Percentiles rank a stretch among this genome's conserved stretches.
These are phyloP conservation scores for Cryptococcus sp. DNA, from an alignment of 1,284 basidiomycete genomes.

Conservation along the genomic window DNA sequence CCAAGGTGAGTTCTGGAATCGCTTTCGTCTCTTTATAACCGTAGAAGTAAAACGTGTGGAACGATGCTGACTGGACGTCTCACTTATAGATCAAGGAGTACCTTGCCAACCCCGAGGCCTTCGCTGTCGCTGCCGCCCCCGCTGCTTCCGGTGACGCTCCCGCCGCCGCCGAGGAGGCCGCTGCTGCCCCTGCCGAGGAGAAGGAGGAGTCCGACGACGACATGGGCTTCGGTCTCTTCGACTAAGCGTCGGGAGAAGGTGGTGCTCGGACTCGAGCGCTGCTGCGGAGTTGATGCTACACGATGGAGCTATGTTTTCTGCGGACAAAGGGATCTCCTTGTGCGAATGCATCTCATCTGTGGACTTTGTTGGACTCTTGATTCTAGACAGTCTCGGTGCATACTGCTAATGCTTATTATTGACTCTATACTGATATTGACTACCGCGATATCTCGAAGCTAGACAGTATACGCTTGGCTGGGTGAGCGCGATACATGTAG, in stretches of 20 bases:
- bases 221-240: constrained; percentile 80
- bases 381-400: neutral
- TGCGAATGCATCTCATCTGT: constrained; percentile 3
- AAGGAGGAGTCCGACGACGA: constrained; percentile 68
- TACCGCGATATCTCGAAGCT: no score
- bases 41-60: neutral
- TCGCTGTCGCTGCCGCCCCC: constrained; percentile 74
- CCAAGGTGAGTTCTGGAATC: constrained; percentile 69
- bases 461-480: constrained; percentile 23
- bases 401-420: neutral
- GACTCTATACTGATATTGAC: neutral
- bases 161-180: constrained; percentile 59
- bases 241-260: constrained; percentile 58
- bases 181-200: constrained; percentile 61
- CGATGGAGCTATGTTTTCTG: neutral
- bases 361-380: neutral
- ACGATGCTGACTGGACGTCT: constrained; percentile 13
- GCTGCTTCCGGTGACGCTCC: constrained; percentile 61
- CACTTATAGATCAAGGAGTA: constrained; percentile 82
- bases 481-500: constrained; percentile 31
- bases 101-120: constrained; percentile 96
- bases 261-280: neutral
- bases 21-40: constrained; percentile 1
- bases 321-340: neutral
- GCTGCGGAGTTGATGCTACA: neutral